These are phyloP conservation scores for Rubia peregrina DNA, from an alignment of 305 asterid species.

Conservation along the genomic window DNA sequence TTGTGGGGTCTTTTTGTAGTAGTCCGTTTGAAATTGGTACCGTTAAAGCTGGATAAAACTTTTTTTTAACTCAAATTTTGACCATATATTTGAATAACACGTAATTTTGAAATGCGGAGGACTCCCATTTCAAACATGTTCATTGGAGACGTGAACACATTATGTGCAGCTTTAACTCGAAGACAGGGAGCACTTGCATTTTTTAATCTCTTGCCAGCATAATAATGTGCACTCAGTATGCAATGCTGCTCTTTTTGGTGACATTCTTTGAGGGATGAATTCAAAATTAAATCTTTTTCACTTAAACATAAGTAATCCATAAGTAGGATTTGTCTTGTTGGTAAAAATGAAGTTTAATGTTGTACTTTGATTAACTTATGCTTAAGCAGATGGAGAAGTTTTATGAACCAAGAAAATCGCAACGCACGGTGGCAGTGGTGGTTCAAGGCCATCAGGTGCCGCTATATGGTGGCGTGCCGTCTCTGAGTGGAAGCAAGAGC, in stretches of 20 bases:
- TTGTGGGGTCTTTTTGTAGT: background rate
- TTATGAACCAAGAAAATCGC: conserved; percentile 63
- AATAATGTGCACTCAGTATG: background rate
- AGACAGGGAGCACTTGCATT: background rate
- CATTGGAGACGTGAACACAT: too few relatives aligned
- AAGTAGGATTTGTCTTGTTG: too few relatives aligned
- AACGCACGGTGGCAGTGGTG: conserved; percentile 36
- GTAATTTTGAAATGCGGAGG: too few relatives aligned
- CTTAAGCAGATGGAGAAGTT: conserved; percentile 47
- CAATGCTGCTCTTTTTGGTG: background rate
- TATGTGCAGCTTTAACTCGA: too few relatives aligned
- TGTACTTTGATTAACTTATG: background rate
- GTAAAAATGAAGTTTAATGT: too few relatives aligned
- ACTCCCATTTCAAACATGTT: too few relatives aligned
- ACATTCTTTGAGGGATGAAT: background rate
- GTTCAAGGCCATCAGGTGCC: conserved; percentile 72
- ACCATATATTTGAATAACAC: too few relatives aligned
- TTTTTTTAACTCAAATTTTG: too few relatives aligned
- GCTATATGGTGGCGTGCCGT: conserved; percentile 74
- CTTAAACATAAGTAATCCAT: too few relatives aligned
- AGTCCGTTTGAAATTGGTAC: background rate
- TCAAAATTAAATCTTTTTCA: background rate
- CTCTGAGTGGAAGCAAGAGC: conserved; percentile 28
- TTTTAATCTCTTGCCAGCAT: background rate
- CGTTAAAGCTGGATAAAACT: too few relatives aligned